Evolutionary conservation across 495 filamentous ascomycete genomes (phyloP).

Genomic region (Coniosporium apollinis): DNA sequence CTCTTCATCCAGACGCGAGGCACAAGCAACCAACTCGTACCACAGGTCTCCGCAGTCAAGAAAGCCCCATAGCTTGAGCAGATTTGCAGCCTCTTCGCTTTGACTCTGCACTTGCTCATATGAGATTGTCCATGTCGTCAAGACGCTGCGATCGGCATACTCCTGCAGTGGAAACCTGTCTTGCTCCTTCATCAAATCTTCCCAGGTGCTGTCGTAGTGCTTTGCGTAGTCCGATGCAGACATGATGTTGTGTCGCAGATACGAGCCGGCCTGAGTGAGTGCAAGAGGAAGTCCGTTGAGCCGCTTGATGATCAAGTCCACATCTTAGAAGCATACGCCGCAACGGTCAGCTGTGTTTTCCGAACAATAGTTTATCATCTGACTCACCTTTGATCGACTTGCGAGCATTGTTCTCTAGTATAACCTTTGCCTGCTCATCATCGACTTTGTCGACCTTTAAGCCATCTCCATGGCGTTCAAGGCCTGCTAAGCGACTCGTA

Average conservation of each 20-base stretch:
- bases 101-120: constrained; percentile 1
- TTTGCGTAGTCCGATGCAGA: not conserved
- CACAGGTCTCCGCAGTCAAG: not conserved
- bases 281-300: constrained; percentile 2
- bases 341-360: not conserved
- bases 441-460: not conserved
- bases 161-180: not conserved
- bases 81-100: not conserved
- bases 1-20: not conserved
- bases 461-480: constrained; percentile 5
- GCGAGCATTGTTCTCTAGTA: not conserved
- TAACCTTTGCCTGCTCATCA: not conserved
- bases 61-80: not conserved
- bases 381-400: not conserved
- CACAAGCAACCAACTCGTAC: not conserved
- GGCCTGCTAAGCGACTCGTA: constrained; percentile 22
- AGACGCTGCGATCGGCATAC: not conserved
- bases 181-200: not conserved
- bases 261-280: not conserved
- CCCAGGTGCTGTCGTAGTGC: not conserved
- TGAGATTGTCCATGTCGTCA: constrained; percentile 1
- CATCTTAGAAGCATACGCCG: not conserved
- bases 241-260: not conserved
- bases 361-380: not conserved
- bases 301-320: not conserved